These are phyloP conservation scores for Thelephora terrestris DNA, from an alignment of 1,284 basidiomycete genomes.

Conservation along the genomic window DNA sequence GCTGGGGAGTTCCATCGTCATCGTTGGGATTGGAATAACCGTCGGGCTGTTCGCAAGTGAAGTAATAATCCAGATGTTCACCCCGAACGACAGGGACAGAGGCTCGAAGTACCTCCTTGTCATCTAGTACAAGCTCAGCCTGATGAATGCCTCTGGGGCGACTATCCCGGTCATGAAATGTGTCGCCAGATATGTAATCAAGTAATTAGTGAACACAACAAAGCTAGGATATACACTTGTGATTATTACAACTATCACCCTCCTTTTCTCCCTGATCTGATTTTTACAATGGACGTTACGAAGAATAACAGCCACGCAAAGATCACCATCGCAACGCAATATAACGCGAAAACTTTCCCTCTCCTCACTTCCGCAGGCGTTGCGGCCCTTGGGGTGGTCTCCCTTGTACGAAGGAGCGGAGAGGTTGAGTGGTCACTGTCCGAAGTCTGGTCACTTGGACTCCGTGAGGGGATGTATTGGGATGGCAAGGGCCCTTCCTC, in stretches of 20 bases:
- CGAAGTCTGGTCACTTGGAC: constrained; percentile 20
- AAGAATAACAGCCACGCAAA: constrained; percentile 62
- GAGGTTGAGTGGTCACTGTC: constrained; percentile 12
- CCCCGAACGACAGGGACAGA: not conserved
- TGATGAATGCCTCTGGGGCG: too few relatives aligned
- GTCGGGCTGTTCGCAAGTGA: constrained; percentile 77
- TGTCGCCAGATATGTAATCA: too few relatives aligned
- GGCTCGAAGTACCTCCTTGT: too few relatives aligned
- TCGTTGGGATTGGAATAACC: constrained; percentile 83
- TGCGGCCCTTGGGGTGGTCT: constrained; percentile 18
- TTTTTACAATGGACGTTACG: constrained; percentile 44
- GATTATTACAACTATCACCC: constrained; percentile 2
- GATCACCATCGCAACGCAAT: constrained; percentile 36
- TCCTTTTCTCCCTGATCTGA: constrained; percentile 34
- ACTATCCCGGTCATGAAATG: too few relatives aligned
- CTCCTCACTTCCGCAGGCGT: constrained; percentile 32
- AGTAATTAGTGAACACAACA: too few relatives aligned
- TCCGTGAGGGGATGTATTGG: constrained; percentile 11
- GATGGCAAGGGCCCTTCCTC: constrained; percentile 8
- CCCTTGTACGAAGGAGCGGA: constrained; percentile 12
- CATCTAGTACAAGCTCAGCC: too few relatives aligned
- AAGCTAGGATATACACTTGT: too few relatives aligned
- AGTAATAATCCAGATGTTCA: constrained; percentile 44
- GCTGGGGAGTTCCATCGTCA: constrained; percentile 68
- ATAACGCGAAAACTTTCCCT: constrained; percentile 38